Evolutionary conservation across 1,139 yeast genomes (phyloP).

Genomic region (Starmera stellimalicola): DNA sequence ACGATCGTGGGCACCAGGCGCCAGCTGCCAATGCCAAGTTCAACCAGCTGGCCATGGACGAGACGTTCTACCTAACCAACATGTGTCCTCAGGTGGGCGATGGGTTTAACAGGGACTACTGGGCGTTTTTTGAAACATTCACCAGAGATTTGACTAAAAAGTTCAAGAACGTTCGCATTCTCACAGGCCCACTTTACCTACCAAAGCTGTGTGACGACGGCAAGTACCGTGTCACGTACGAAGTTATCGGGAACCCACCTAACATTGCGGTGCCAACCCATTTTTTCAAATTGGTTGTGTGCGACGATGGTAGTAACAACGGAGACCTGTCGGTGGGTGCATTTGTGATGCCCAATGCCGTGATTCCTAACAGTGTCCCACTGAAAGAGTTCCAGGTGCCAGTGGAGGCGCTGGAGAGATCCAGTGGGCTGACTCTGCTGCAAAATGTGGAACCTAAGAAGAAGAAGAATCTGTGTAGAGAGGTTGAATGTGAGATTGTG

Average conservation of each 20-base stretch:
- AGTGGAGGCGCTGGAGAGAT: slow-evolving; percentile 75
- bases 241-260: slow-evolving; percentile 96
- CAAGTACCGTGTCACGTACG: slow-evolving; percentile 76
- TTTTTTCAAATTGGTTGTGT: slow-evolving; percentile 83
- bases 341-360: slow-evolving; percentile 83
- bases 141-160: slow-evolving; percentile 61
- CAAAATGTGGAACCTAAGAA: slow-evolving; percentile 53
- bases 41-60: slow-evolving; percentile 87
- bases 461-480: slow-evolving; percentile 65
- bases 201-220: slow-evolving; percentile 75
- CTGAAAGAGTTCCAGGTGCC: slow-evolving; percentile 79
- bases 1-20: slow-evolving; percentile 95
- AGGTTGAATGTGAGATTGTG: slow-evolving; percentile 67
- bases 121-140: slow-evolving; percentile 96
- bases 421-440: slow-evolving; percentile 77
- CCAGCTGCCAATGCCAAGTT: slow-evolving; percentile 97
- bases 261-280: slow-evolving; percentile 96
- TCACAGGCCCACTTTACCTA: slow-evolving; percentile 89
- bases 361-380: slow-evolving; percentile 61
- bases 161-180: slow-evolving; percentile 68
- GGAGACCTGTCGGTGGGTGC: slow-evolving; percentile 73
- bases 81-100: slow-evolving; percentile 98
- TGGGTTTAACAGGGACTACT: slow-evolving; percentile 91
- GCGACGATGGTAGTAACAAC: slow-evolving; percentile 42
- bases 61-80: slow-evolving; percentile 80